Evolutionary conservation across 2,329 filamentous ascomycete species (phyloP).

Genomic region (Fragosphaeria purpurea): DNA sequence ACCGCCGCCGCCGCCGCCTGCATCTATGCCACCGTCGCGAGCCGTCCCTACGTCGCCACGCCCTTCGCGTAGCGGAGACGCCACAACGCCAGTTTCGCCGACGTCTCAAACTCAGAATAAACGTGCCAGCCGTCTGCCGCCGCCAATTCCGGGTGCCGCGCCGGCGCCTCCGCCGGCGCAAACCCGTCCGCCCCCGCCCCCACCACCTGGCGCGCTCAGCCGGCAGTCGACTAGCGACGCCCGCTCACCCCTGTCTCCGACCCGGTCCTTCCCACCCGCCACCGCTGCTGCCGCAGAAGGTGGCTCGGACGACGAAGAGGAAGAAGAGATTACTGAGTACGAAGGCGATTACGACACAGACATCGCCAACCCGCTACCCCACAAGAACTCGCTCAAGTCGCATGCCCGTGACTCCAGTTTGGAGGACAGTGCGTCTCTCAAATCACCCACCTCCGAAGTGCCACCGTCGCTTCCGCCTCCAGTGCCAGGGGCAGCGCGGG

Average conservation of each 20-base stretch:
- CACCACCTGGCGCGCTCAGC: conserved; percentile 45
- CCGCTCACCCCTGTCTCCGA: conserved; percentile 29
- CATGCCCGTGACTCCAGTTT: conserved; percentile 68
- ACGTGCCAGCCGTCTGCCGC: conserved; percentile 47
- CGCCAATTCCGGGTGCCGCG: conserved; percentile 50
- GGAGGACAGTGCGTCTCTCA: conserved; percentile 57
- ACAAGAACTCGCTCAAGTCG: conserved; percentile 84
- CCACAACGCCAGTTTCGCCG: conserved; percentile 27
- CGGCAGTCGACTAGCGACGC: conserved; percentile 51
- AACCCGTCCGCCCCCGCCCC: conserved; percentile 55
- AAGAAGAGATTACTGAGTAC: conserved; percentile 82
- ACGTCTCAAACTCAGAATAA: conserved; percentile 29
- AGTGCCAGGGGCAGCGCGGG: conserved; percentile 48
- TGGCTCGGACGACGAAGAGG: conserved; percentile 50
- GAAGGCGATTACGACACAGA: conserved; percentile 98
- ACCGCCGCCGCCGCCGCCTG: conserved; percentile 36
- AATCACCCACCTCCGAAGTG: conserved; percentile 38
- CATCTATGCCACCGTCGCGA: conserved; percentile 31
- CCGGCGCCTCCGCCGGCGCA: conserved; percentile 38
- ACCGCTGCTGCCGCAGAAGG: conserved; percentile 21
- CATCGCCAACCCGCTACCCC: conserved; percentile 84
- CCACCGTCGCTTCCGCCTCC: conserved; percentile 44
- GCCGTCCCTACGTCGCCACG: conserved; percentile 25
- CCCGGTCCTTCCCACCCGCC: conserved; percentile 12
- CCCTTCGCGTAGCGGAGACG: conserved; percentile 26